phyloP scores from a whole-genome alignment of 2,329 filamentous ascomycete species.

The Zarea fungicola region DNA sequence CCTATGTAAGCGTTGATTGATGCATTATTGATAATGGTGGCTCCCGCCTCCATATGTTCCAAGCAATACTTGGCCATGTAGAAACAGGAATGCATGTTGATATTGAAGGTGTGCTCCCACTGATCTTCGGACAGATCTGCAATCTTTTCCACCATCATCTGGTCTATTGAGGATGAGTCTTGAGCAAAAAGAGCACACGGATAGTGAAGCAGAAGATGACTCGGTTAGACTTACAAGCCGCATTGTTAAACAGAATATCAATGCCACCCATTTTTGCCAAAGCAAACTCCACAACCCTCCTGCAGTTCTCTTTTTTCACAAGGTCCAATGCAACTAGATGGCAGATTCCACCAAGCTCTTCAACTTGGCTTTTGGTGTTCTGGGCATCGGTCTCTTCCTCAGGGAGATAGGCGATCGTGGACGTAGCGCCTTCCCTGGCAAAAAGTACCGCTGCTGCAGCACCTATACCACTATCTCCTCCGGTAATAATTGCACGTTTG shows the following conservation, averaged over 20 bases:
- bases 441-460: constrained; percentile 71
- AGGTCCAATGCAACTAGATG: constrained; percentile 61
- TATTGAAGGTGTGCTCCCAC: constrained; percentile 74
- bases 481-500: constrained; percentile 74
- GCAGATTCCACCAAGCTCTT: constrained; percentile 61
- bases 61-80: constrained; percentile 73
- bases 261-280: constrained; percentile 61
- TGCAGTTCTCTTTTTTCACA: constrained; percentile 60
- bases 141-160: constrained; percentile 67
- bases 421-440: constrained; percentile 74
- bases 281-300: constrained; percentile 62
- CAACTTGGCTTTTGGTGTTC: constrained; percentile 65
- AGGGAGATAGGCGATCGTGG: constrained; percentile 67
- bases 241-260: constrained; percentile 72
- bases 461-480: constrained; percentile 75
- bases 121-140: constrained; percentile 68
- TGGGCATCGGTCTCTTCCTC: constrained; percentile 73
- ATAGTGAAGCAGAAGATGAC: no score
- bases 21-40: constrained; percentile 79
- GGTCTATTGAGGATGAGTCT: constrained; percentile 20
- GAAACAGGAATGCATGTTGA: constrained; percentile 79
- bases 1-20: constrained; percentile 81
- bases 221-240: constrained; percentile 52
- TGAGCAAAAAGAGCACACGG: neutral
- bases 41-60: constrained; percentile 68